Evolutionary conservation across 441 rosid genomes (phyloP), one percentile per base, ranked within the genome.

Genomic region (Gossypium davidsonii): DNA sequence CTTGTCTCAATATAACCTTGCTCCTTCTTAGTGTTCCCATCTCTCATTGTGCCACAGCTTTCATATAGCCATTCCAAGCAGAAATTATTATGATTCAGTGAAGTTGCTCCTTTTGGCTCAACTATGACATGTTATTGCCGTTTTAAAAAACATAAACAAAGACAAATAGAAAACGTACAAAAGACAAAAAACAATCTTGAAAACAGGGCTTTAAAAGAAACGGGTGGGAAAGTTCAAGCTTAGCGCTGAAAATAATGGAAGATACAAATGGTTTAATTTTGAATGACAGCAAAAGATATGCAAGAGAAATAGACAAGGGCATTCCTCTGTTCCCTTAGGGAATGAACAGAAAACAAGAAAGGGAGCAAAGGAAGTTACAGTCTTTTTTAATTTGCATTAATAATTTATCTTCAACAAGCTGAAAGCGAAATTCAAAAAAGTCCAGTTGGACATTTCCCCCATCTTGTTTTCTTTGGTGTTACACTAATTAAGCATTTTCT

Each of bases 21-120:
- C 84, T 85, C 87, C 87, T 85, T 94, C 85, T 87, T 88, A 77
- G 86, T 67, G 82, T 72, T 86, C 71, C 74, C 97, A 90, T 91
- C 91, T 77, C 89, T 89, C 99, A 94, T 94, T 85, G 88, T 88
- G 72, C 79, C 89, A 73, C 72, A 74, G 77, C 81, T 84, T 51
- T 90, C 94, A 87, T 83, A 79, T 77, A 85, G 79, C 58, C 71
- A 10, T 71, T 71, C 74, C 26, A 26, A 48, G 71, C 77, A 49
- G 69, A 72, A 71, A 72, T 11, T 25, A n/a, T 15, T 62, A 31
- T 18, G 63, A 73, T 44, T 61, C 21, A 1, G n/a, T 37, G 73
- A 8, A 67, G 58, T 26, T 68, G 58, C 17, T 57, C n/a, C 39
- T 55, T 53, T 55, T 72, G 6, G 67, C 62, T 11, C 42, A 66